Conservation (phyloP, 192 early-diverging fungal species). For the Rhizophagus sp. region DNA sequence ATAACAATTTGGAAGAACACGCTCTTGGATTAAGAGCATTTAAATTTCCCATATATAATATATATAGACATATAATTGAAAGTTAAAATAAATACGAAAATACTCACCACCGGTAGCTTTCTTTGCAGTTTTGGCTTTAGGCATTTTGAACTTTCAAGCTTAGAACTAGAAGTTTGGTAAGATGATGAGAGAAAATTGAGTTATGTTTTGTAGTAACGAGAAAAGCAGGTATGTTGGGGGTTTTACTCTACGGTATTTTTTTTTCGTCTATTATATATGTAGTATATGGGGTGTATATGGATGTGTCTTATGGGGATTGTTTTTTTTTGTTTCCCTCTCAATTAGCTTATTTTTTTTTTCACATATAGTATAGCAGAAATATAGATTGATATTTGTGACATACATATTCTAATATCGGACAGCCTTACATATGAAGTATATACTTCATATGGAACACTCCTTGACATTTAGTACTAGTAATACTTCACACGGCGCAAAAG, state of each 20-base stretch:
- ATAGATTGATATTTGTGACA: not conserved
- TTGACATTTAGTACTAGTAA: not conserved
- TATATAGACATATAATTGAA: not conserved
- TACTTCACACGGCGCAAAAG: not conserved
- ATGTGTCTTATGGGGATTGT: not conserved
- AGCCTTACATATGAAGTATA: slow-evolving; percentile 18
- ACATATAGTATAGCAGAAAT: not conserved
- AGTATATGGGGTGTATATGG: slow-evolving; percentile 15
- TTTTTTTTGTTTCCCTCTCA: slow-evolving; percentile 4
- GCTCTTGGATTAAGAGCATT: slow-evolving; percentile 27
- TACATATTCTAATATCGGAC: slow-evolving; percentile 11
- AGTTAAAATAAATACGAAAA: not conserved
- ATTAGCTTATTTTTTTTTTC: not conserved
- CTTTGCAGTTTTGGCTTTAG: slow-evolving; percentile 55
- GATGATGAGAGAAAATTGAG: slow-evolving; percentile 12
- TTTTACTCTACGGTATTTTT: slow-evolving; percentile 1
- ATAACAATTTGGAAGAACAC: slow-evolving; percentile 14
- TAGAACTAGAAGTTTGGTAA: slow-evolving; percentile 20
- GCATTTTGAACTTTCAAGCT: slow-evolving; percentile 42
- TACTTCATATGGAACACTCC: slow-evolving; percentile 8
- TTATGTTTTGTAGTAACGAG: slow-evolving; percentile 15
- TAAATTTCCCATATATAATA: slow-evolving; percentile 29
- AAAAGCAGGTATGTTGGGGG: slow-evolving; percentile 30
- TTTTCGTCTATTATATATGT: slow-evolving; percentile 24
- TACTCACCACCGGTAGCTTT: slow-evolving; percentile 35